Evolutionary conservation across 495 filamentous ascomycete species (phyloP), one percentile per base, ranked within the genome.

Genomic region (Parathielavia appendiculata): DNA sequence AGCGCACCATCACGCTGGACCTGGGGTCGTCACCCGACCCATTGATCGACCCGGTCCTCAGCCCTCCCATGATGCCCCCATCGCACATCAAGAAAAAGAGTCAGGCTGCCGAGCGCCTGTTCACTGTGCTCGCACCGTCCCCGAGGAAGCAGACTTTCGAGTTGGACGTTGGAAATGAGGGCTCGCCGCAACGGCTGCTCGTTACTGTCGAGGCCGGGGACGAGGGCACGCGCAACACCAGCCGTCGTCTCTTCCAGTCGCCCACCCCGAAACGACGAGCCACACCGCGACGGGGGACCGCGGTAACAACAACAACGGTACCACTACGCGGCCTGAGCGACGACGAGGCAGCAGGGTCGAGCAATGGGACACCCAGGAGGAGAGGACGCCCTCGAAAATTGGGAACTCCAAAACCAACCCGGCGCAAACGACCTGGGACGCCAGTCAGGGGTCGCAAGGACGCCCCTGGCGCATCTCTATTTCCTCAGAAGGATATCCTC

Each of bases 171-270:
- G 80, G 79, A 13, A 65, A 79, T 44, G 63, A 71, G 9, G 56
- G 66, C 39, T 76, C 79, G 41, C 77, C 79, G 8, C 77, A 80
- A 60, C 78, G 75, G 61, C 69, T 83, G 32, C 68, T 70, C 47
- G 79, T 82, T 41, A 82, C 80, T 0, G 77, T 83, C 44, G 76
- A 83, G 61, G 75, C 79, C 3, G 78, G 75, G 13, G 63, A 73
- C 32, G 65, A 66, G 39, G 57, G 44, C 55, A 51, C 58, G 43
- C 63, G 63, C 45, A 62, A 53, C 53, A 64, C 71, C 14, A 74
- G 63, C 56, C 75, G 73, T 54, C 70, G 65, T 23, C 63, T 78
- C 40, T 79, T 78, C 55, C 70, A 66, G 20, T 67, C 66, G 41
- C 63, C 74, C 13, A 64, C 70, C 11, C 73, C 76, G 8, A 67